A percentile compares a stretch with the other conserved stretches of the same genome.
Evolutionary conservation across 164 flowering plant genomes (phyloP).

Genomic region (Chloranthus sessilifolius): DNA sequence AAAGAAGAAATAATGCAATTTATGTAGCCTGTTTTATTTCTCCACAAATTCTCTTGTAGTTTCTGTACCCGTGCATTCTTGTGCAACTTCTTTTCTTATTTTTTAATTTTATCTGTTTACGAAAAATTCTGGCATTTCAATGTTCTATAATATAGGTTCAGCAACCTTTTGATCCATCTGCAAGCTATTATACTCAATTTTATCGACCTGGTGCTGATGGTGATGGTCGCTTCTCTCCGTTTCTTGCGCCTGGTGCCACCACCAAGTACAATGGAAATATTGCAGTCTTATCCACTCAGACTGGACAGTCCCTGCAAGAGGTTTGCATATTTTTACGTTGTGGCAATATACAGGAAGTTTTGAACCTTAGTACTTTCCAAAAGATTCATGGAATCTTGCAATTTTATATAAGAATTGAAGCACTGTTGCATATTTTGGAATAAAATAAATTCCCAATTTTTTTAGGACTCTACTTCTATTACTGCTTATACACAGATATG

Average conservation of each 20-base stretch:
- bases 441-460: too few relatives aligned
- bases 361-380: too few relatives aligned
- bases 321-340: conserved; percentile 25
- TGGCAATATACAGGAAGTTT: not conserved
- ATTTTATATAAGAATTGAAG: too few relatives aligned
- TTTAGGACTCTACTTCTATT: too few relatives aligned
- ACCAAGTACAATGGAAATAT: conserved; percentile 69
- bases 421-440: too few relatives aligned
- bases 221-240: conserved; percentile 80
- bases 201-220: conserved; percentile 61
- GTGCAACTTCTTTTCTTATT: not conserved
- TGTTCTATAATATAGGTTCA: conserved; percentile 37
- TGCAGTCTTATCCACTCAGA: conserved; percentile 48
- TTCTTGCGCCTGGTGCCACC: conserved; percentile 51
- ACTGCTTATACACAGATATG: too few relatives aligned
- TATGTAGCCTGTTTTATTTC: too few relatives aligned
- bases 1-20: too few relatives aligned
- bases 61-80: too few relatives aligned
- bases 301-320: conserved; percentile 69
- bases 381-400: too few relatives aligned
- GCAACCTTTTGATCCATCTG: conserved; percentile 55
- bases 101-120: not conserved
- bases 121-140: not conserved
- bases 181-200: conserved; percentile 67
- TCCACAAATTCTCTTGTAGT: too few relatives aligned